These are phyloP conservation scores for Trichoderma brevicompactum DNA, from an alignment of 2,329 filamentous ascomycete genomes.

Conservation along the genomic window DNA sequence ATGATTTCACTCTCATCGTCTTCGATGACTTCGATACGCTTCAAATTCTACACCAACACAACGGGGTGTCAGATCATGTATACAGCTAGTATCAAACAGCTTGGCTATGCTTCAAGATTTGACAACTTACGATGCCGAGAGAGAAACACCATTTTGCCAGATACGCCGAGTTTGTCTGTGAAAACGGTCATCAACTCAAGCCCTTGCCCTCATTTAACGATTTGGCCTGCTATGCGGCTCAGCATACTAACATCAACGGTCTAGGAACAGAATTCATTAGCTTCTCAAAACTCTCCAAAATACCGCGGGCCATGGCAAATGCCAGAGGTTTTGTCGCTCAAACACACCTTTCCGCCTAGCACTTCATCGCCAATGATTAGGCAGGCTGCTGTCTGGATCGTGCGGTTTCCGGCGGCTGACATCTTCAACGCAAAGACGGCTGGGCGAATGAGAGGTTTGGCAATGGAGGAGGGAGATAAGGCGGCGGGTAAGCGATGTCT, in stretches of 20 bases:
- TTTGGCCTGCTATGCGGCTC: not conserved
- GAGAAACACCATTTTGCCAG: slow-evolving; percentile 69
- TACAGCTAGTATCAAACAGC: not conserved
- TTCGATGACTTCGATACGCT: slow-evolving; percentile 88
- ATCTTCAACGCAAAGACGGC: slow-evolving; percentile 43
- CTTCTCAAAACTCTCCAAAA: not conserved
- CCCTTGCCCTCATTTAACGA: not conserved
- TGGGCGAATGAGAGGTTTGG: slow-evolving; percentile 31
- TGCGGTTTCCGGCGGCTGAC: slow-evolving; percentile 57
- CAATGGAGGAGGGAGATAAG: slow-evolving; percentile 39
- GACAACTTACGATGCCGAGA: slow-evolving; percentile 58
- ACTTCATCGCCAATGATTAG: slow-evolving; percentile 98
- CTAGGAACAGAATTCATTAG: slow-evolving; percentile 34
- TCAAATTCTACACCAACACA: slow-evolving; percentile 60
- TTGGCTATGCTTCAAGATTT: not conserved
- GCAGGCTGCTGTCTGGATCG: slow-evolving; percentile 87
- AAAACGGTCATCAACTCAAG: slow-evolving; percentile 34
- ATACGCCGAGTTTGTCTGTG: slow-evolving; percentile 66
- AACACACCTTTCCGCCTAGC: slow-evolving; percentile 81
- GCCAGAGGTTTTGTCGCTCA: not conserved
- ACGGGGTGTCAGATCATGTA: not conserved
- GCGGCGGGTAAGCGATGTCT: slow-evolving; percentile 62
- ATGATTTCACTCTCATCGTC: slow-evolving; percentile 91
- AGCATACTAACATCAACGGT: slow-evolving; percentile 44
- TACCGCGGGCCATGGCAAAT: not conserved